phyloP scores from a whole-genome alignment of 2,329 filamentous ascomycete genomes.

The Phialemonium atrogriseum region DNA sequence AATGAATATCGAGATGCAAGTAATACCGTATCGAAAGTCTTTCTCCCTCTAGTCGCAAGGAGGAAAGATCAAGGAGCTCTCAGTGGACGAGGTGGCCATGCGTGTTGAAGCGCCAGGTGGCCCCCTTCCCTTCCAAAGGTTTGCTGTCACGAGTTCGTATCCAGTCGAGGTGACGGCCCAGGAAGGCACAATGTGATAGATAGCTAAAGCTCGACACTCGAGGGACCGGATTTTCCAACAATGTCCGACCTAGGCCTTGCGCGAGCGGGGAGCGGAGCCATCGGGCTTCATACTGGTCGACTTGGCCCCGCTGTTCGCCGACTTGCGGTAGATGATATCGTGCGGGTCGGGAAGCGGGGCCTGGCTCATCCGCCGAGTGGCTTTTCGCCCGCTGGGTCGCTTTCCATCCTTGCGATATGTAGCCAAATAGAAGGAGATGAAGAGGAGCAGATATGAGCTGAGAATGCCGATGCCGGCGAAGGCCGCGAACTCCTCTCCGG shows the following conservation, averaged over 20 bases:
- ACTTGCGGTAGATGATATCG: slow-evolving; percentile 54
- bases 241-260: slow-evolving; percentile 50
- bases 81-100: neutral
- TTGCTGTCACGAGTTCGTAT: too few species aligned
- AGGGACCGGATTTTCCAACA: neutral
- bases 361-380: slow-evolving; percentile 57
- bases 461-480: slow-evolving; percentile 87
- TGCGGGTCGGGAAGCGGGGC: slow-evolving; percentile 74
- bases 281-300: slow-evolving; percentile 48
- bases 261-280: slow-evolving; percentile 52
- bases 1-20: slow-evolving; percentile 15
- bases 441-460: slow-evolving; percentile 91
- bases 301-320: slow-evolving; percentile 41
- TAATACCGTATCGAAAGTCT: slow-evolving; percentile 9
- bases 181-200: neutral
- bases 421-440: slow-evolving; percentile 97
- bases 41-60: slow-evolving; percentile 5
- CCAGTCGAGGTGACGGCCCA: too few species aligned
- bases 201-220: neutral
- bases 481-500: slow-evolving; percentile 93
- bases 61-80: neutral
- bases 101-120: too few species aligned
- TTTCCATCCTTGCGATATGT: slow-evolving; percentile 89
- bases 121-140: too few species aligned
- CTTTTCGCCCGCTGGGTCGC: slow-evolving; percentile 72